Evolutionary conservation across 768 basidiomycete species (phyloP), one percentile per base, ranked within the genome.

Genomic region (Tylopilus felleus): DNA sequence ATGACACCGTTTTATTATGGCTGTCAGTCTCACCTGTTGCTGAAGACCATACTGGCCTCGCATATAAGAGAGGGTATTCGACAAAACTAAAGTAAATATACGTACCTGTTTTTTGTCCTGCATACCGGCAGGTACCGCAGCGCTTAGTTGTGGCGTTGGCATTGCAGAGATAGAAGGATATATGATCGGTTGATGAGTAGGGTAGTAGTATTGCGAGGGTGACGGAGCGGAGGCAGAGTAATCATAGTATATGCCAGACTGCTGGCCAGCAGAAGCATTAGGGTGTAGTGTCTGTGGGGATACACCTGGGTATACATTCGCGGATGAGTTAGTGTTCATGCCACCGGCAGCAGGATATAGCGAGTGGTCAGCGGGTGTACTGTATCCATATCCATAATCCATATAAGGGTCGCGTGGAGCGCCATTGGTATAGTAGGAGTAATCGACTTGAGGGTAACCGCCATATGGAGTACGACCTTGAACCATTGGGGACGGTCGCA

Each of bases 61-160:
- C 46, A 35, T 42, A 33, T 67, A 38, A 67, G 60, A 42, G 28
- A 51, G 12, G 47, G 22, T 33, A 27, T 29, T 41, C 21, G 39
- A 55, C 14, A 16, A 47, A 38, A 59, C 16, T 48, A 48, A 59
- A 17, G 53, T 22, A 47, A 53, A 53, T 28, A 53, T 28, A 59
- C 67, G 22, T 60, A 84, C 86, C 77, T 84, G 82, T 58, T 85
- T 86, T 66, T 84, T 86, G 57, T 84, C 80, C 22, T 67, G 60
- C 21, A 78, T 55, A 25, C 74, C 68, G 19, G 72, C 64, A 33
- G 78, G 74, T 41, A 69, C 66, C 21, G 77, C 66, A 40, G 75
- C 62, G 31, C 70, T 64, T 25, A 81, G 53, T 51, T 82, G 82
- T 22, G 78, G 70, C n/a, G 75, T 72, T 8, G 77, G 69, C 73